Percentiles rank a stretch among this genome's conserved stretches.
phyloP scores from a whole-genome alignment of 2,329 filamentous ascomycete genomes.

The Paramyrothecium roridum region DNA sequence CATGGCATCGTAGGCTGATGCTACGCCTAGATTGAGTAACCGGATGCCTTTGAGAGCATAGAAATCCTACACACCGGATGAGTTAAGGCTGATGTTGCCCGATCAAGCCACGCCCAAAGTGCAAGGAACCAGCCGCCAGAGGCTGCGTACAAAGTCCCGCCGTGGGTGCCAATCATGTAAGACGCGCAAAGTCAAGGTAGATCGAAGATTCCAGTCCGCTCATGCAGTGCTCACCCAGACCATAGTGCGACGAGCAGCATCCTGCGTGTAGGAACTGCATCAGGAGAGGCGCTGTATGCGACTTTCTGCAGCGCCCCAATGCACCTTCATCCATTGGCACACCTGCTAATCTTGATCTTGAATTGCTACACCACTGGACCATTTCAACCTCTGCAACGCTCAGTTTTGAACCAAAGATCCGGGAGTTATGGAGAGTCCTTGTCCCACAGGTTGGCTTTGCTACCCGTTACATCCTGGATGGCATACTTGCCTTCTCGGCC shows the following conservation, averaged over 20 bases:
- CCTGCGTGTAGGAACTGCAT: constrained; percentile 21
- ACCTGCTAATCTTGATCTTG: constrained; percentile 23
- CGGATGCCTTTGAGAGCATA: neutral
- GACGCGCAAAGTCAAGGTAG: constrained; percentile 15
- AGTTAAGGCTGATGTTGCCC: neutral
- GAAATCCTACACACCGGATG: neutral
- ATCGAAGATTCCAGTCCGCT: neutral
- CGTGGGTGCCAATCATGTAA: constrained; percentile 14
- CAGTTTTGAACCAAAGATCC: constrained; percentile 23
- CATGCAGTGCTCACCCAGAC: neutral
- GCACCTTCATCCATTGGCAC: neutral
- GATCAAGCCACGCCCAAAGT: neutral
- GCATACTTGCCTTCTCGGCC: constrained; percentile 32
- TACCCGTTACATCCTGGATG: constrained; percentile 31
- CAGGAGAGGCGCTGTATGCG: constrained; percentile 21
- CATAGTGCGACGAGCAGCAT: constrained; percentile 21
- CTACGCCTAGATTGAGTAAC: neutral
- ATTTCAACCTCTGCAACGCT: constrained; percentile 33
- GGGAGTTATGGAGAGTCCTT: constrained; percentile 31
- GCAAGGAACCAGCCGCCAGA: neutral
- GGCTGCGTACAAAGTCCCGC: constrained; percentile 8
- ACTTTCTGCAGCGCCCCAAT: constrained; percentile 12
- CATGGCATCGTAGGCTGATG: neutral
- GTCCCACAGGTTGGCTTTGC: constrained; percentile 33
- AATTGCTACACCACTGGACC: constrained; percentile 36